A percentile compares a stretch with the other conserved stretches of the same genome.
phyloP scores from a whole-genome alignment of 1,284 basidiomycete genomes.

The Sphaerobolus stellatus region DNA sequence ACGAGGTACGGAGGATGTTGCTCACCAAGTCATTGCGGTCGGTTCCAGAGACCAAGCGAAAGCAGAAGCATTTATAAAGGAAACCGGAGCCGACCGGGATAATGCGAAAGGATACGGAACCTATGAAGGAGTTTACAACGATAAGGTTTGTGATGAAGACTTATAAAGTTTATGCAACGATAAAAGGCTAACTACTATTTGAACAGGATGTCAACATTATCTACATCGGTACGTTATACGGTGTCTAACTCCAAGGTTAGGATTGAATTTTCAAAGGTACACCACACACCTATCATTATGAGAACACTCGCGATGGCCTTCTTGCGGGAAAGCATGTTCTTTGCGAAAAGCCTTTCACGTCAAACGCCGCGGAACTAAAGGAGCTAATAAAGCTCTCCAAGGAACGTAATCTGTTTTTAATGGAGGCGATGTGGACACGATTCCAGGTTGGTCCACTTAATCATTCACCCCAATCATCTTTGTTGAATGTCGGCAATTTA shows the following conservation, averaged over 20 bases:
- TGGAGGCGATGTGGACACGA: constrained; percentile 86
- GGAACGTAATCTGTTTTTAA: constrained; percentile 78
- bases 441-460: constrained; percentile 46
- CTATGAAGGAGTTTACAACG: constrained; percentile 76
- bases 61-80: constrained; percentile 71
- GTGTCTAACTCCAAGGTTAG: background rate
- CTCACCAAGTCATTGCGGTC: constrained; percentile 76
- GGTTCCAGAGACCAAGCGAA: constrained; percentile 73
- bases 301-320: constrained; percentile 74
- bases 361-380: constrained; percentile 62
- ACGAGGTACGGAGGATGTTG: constrained; percentile 69
- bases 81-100: constrained; percentile 46
- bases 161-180: background rate
- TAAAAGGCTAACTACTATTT: background rate
- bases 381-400: constrained; percentile 72
- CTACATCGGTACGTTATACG: constrained; percentile 60
- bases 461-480: background rate
- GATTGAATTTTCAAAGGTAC: constrained; percentile 53
- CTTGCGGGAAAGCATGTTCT: constrained; percentile 83
- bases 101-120: constrained; percentile 70
- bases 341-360: constrained; percentile 80
- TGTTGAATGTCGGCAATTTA: background rate
- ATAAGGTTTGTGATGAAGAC: constrained; percentile 47
- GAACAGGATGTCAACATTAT: constrained; percentile 72
- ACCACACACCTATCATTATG: constrained; percentile 84